These are phyloP conservation scores for Xylaria arbuscula DNA, from an alignment of 2,329 filamentous ascomycete species.

Conservation along the genomic window DNA sequence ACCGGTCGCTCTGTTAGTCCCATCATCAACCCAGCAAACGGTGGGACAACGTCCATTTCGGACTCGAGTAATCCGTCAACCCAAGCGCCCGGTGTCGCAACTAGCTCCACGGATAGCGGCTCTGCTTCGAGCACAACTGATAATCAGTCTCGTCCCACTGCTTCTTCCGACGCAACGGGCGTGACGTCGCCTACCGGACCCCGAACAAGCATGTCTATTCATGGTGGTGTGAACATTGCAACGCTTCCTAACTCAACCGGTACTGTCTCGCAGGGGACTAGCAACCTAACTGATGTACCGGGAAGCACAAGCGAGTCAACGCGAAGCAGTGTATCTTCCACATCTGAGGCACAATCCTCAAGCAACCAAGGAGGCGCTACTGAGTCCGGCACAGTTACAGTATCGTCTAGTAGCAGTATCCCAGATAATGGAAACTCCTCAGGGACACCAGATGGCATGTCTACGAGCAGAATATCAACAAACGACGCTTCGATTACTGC, in stretches of 20 bases:
- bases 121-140: too few species aligned
- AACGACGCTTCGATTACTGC: not conserved
- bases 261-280: not conserved
- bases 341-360: not conserved
- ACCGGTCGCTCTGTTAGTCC: not conserved
- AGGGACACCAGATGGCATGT: not conserved
- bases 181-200: not conserved
- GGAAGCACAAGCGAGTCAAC: not conserved
- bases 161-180: not conserved
- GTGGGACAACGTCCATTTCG: not conserved
- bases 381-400: not conserved
- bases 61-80: not conserved
- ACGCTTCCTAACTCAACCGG: not conserved
- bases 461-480: not conserved
- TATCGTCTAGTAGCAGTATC: not conserved
- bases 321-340: not conserved
- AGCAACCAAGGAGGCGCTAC: not conserved
- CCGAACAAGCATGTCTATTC: not conserved
- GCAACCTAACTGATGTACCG: not conserved
- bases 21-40: not conserved
- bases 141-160: not conserved
- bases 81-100: not conserved
- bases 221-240: not conserved
- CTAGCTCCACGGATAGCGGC: not conserved
- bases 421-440: not conserved